Percentiles rank a stretch among this genome's conserved stretches.
Evolutionary conservation across 495 filamentous ascomycete genomes (phyloP).

Genomic region (Xylaria sp.): DNA sequence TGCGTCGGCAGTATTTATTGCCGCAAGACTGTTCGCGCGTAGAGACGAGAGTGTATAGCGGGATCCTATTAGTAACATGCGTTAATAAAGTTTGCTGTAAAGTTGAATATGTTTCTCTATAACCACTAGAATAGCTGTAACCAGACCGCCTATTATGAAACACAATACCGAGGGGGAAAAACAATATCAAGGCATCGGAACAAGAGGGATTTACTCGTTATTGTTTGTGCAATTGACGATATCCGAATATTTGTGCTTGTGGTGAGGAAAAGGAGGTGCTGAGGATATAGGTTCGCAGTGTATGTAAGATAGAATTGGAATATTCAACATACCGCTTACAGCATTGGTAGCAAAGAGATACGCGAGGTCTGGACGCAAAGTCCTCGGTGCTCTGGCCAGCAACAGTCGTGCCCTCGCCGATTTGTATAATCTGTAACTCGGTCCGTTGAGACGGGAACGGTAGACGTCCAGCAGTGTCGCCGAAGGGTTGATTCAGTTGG

Average conservation of each 20-base stretch:
- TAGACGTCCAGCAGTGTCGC: background rate
- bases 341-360: conserved; percentile 27
- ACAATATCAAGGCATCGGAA: background rate
- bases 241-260: background rate
- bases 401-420: conserved; percentile 2
- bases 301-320: background rate
- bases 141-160: background rate
- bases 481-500: background rate
- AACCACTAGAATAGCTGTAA: background rate
- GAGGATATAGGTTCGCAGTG: no score
- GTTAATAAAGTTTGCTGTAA: background rate
- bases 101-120: background rate
- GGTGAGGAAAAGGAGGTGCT: background rate
- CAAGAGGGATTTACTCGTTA: background rate
- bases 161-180: background rate
- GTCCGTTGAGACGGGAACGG: background rate
- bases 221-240: background rate
- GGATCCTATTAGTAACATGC: conserved; percentile 4
- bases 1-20: background rate
- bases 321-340: conserved; percentile 21
- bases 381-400: conserved; percentile 4
- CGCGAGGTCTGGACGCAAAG: background rate
- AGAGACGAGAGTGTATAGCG: background rate
- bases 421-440: background rate
- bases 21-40: conserved; percentile 10